Conservation (phyloP, 2,329 filamentous ascomycete species). For the Sordariomycetes sp. region DNA sequence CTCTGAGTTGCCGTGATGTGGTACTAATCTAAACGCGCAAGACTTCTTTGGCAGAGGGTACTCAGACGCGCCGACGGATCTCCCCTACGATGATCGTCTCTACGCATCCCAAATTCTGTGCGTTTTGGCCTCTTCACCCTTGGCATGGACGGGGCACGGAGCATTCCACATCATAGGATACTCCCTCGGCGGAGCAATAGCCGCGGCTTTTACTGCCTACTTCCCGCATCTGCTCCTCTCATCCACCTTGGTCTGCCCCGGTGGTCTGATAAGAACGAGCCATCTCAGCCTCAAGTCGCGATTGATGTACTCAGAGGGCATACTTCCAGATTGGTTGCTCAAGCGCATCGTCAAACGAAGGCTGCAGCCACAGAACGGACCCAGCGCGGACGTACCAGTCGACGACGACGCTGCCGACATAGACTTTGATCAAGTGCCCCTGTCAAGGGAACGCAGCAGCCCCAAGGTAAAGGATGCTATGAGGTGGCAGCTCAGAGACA, state of each 20-base stretch:
- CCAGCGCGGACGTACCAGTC: conserved; percentile 25
- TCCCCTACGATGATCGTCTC: conserved; percentile 54
- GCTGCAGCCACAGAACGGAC: conserved; percentile 32
- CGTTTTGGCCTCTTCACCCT: conserved; percentile 51
- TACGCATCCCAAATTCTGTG: conserved; percentile 59
- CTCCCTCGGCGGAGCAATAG: conserved; percentile 69
- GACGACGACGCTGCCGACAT: conserved; percentile 21
- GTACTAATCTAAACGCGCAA: conserved; percentile 14
- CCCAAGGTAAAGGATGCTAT: conserved; percentile 49
- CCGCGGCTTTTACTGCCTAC: conserved; percentile 58
- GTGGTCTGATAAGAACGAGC: conserved; percentile 54
- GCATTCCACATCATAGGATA: conserved; percentile 70
- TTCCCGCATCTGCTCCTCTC: conserved; percentile 57
- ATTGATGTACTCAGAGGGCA: conserved; percentile 51
- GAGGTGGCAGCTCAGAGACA: conserved; percentile 58
- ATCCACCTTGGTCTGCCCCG: conserved; percentile 57
- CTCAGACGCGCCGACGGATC: conserved; percentile 53
- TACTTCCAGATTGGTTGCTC: conserved; percentile 51
- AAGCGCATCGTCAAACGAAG: conserved; percentile 41
- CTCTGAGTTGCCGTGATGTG: background rate
- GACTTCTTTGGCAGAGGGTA: conserved; percentile 73
- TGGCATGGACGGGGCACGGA: conserved; percentile 43
- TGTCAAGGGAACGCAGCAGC: conserved; percentile 38
- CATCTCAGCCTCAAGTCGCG: conserved; percentile 53
- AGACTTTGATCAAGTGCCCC: conserved; percentile 35